These are phyloP conservation scores for Mycena rosella DNA, from an alignment of 768 basidiomycete species.

Conservation along the genomic window DNA sequence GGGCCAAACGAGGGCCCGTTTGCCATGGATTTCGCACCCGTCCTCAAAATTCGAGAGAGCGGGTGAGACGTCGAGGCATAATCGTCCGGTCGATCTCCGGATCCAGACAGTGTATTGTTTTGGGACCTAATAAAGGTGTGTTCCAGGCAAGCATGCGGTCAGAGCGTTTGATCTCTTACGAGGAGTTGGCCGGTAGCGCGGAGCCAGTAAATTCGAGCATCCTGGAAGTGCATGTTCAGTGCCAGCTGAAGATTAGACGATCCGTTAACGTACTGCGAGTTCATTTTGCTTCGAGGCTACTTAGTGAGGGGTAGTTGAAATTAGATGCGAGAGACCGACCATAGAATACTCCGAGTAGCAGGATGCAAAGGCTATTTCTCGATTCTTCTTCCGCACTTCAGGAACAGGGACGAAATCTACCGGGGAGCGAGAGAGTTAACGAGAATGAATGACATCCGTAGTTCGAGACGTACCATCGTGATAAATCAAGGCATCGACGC, in stretches of 20 bases:
- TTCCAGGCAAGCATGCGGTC: background rate
- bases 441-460: background rate
- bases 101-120: background rate
- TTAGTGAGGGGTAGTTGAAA: background rate
- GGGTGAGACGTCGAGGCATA: background rate
- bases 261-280: background rate
- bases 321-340: background rate
- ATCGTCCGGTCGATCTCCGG: background rate
- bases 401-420: background rate
- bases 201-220: background rate
- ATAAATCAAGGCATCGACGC: background rate
- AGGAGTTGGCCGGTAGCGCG: background rate
- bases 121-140: background rate
- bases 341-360: background rate
- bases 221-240: background rate
- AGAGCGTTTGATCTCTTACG: background rate
- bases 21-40: background rate
- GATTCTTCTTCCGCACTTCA: background rate
- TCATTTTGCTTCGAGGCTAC: background rate
- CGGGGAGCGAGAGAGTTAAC: background rate
- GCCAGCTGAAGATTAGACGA: background rate
- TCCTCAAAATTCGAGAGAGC: background rate
- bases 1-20: background rate
- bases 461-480: background rate
- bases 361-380: background rate